Evolutionary conservation across 2,329 filamentous ascomycete genomes (phyloP).

Genomic region (Phoma herbarum): DNA sequence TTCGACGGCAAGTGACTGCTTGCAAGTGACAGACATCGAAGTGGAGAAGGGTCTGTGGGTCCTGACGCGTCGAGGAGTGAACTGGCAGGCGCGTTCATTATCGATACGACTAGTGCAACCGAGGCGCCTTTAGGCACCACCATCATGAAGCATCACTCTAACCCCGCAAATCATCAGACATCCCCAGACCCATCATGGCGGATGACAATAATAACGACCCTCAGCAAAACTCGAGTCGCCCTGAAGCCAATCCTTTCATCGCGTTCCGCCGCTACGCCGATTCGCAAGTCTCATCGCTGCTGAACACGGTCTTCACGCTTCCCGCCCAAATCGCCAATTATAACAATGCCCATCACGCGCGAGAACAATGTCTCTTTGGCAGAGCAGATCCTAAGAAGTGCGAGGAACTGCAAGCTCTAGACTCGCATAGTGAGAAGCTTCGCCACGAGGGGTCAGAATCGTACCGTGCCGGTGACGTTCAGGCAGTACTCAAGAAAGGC

Average conservation of each 20-base stretch:
- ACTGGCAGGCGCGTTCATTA: slow-evolving; percentile 7
- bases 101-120: slow-evolving; percentile 19
- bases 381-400: slow-evolving; percentile 41
- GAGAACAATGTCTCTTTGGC: slow-evolving; percentile 46
- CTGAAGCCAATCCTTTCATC: slow-evolving; percentile 63
- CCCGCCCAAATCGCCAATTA: slow-evolving; percentile 44
- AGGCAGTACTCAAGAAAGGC: slow-evolving; percentile 41
- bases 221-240: slow-evolving; percentile 25
- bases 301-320: slow-evolving; percentile 61
- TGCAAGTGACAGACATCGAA: too few relatives aligned
- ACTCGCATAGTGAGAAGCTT: slow-evolving; percentile 31
- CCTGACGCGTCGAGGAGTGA: not conserved
- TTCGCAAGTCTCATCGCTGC: slow-evolving; percentile 63
- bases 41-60: not conserved
- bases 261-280: slow-evolving; percentile 69
- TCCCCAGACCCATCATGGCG: slow-evolving; percentile 32
- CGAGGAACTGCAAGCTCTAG: slow-evolving; percentile 36
- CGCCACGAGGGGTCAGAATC: slow-evolving; percentile 38
- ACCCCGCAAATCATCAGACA: slow-evolving; percentile 17
- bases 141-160: slow-evolving; percentile 17
- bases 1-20: too few relatives aligned
- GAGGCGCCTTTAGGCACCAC: slow-evolving; percentile 21
- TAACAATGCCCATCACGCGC: slow-evolving; percentile 42
- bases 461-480: slow-evolving; percentile 39
- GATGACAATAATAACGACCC: slow-evolving; percentile 33